phyloP scores from a whole-genome alignment of 768 basidiomycete species.

The Tricholoma sp. region DNA sequence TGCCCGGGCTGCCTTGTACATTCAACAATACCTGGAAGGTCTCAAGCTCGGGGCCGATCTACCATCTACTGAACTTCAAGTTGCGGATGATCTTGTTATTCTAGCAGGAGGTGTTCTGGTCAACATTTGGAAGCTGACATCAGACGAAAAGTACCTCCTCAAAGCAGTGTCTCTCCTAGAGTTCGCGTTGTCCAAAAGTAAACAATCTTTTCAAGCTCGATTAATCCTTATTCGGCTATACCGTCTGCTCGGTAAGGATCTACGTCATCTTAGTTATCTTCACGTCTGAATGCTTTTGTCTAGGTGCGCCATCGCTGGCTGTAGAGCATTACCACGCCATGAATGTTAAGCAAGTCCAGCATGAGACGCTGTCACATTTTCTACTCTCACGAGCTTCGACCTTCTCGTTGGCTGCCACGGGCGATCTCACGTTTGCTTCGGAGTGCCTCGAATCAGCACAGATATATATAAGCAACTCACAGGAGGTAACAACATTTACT shows the following conservation, averaged over 20 bases:
- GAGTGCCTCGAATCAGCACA: conserved; percentile 79
- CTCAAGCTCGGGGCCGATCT: conserved; percentile 63
- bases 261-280: neutral
- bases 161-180: conserved; percentile 66
- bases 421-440: conserved; percentile 69
- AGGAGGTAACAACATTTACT: conserved; percentile 49
- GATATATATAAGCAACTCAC: conserved; percentile 74
- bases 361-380: conserved; percentile 85
- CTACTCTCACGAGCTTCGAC: conserved; percentile 71
- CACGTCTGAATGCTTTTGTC: neutral
- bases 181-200: conserved; percentile 65
- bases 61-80: conserved; percentile 76
- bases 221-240: conserved; percentile 78
- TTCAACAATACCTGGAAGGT: conserved; percentile 58
- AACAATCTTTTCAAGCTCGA: conserved; percentile 74
- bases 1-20: conserved; percentile 45
- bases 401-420: conserved; percentile 71
- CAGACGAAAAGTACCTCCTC: conserved; percentile 53
- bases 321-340: conserved; percentile 76
- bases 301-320: conserved; percentile 69
- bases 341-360: conserved; percentile 80
- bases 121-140: conserved; percentile 53
- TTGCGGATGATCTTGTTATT: conserved; percentile 79
- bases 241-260: conserved; percentile 63
- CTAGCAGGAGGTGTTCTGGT: conserved; percentile 67